Percentiles rank a stretch among this genome's conserved stretches.
phyloP scores from a whole-genome alignment of 2,329 filamentous ascomycete genomes.

The Bipolaris victoriae region DNA sequence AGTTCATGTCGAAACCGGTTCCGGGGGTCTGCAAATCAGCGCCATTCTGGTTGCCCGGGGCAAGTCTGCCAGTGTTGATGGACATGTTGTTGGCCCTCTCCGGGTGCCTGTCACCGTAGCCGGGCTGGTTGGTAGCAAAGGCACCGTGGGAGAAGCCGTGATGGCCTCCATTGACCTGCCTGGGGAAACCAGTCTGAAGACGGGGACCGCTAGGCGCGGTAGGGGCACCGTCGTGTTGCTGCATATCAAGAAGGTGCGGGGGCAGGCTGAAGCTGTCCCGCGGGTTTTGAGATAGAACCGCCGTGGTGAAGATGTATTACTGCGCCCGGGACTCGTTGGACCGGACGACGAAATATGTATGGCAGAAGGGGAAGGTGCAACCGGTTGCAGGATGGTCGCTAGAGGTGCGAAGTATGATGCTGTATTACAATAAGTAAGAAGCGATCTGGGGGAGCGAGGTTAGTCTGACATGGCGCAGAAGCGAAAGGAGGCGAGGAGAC shows the following conservation, averaged over 20 bases:
- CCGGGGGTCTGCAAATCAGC: constrained; percentile 85
- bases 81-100: constrained; percentile 85
- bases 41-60: constrained; percentile 60
- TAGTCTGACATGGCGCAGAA: constrained; percentile 6
- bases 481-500: constrained; percentile 14
- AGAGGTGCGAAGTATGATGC: constrained; percentile 33
- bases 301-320: constrained; percentile 75
- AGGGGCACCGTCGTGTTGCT: constrained; percentile 75
- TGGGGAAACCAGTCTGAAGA: constrained; percentile 71
- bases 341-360: constrained; percentile 50
- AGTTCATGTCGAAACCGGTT: constrained; percentile 96
- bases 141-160: constrained; percentile 93
- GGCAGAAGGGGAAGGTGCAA: constrained; percentile 43
- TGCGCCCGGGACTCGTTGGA: constrained; percentile 58
- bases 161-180: constrained; percentile 70
- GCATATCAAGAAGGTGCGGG: constrained; percentile 89
- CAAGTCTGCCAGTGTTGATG: constrained; percentile 83
- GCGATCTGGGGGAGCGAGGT: constrained; percentile 22
- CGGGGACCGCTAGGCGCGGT: constrained; percentile 63
- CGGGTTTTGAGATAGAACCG: constrained; percentile 75
- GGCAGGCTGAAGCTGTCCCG: constrained; percentile 85
- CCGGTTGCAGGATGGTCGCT: constrained; percentile 33
- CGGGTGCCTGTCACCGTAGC: constrained; percentile 85
- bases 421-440: constrained; percentile 42
- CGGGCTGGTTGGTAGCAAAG: constrained; percentile 81